Percentiles rank a stretch among this genome's conserved stretches.
Conservation (phyloP, 2,329 filamentous ascomycete genomes). For the Nigrospora oryzae region DNA sequence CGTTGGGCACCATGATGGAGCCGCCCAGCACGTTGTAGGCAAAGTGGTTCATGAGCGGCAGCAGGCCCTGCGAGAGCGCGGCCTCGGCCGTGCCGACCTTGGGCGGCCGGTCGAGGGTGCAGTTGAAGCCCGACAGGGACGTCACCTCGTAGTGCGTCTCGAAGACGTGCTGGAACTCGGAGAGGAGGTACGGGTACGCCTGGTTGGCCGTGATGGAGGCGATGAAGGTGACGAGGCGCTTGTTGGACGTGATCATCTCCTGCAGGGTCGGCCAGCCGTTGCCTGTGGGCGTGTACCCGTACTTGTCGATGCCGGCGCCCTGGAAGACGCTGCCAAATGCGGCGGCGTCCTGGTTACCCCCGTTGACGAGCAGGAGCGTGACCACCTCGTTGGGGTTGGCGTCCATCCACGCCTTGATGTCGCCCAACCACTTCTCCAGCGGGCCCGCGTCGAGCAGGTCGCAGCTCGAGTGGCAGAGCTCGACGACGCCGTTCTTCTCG, state of each 20-base stretch:
- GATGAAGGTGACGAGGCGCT: slow-evolving; percentile 61
- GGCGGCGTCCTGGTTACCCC: slow-evolving; percentile 45
- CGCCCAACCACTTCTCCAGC: slow-evolving; percentile 53
- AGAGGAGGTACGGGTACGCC: slow-evolving; percentile 48
- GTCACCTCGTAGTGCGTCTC: slow-evolving; percentile 64
- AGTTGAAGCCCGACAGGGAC: slow-evolving; percentile 58
- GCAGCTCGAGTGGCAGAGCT: slow-evolving; percentile 65
- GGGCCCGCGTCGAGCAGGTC: slow-evolving; percentile 59
- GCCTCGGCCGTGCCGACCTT: slow-evolving; percentile 35
- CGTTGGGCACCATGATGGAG: slow-evolving; percentile 52
- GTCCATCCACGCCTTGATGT: slow-evolving; percentile 62
- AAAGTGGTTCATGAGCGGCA: slow-evolving; percentile 78
- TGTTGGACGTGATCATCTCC: slow-evolving; percentile 54
- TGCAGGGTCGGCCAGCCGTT: slow-evolving; percentile 65
- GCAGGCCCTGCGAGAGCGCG: slow-evolving; percentile 48
- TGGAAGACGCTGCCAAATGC: slow-evolving; percentile 48
- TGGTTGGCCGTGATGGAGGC: slow-evolving; percentile 39
- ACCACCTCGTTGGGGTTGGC: slow-evolving; percentile 65
- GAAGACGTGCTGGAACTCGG: slow-evolving; percentile 60
- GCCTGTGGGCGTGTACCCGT: slow-evolving; percentile 50
- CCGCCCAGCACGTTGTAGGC: slow-evolving; percentile 49
- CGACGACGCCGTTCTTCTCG: slow-evolving; percentile 46
- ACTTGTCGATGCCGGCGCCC: slow-evolving; percentile 48
- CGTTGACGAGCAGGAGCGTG: slow-evolving; percentile 66
- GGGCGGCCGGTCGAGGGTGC: slow-evolving; percentile 58